phyloP scores from a whole-genome alignment of 805 yeast genomes.

The Candida vaughaniae region DNA sequence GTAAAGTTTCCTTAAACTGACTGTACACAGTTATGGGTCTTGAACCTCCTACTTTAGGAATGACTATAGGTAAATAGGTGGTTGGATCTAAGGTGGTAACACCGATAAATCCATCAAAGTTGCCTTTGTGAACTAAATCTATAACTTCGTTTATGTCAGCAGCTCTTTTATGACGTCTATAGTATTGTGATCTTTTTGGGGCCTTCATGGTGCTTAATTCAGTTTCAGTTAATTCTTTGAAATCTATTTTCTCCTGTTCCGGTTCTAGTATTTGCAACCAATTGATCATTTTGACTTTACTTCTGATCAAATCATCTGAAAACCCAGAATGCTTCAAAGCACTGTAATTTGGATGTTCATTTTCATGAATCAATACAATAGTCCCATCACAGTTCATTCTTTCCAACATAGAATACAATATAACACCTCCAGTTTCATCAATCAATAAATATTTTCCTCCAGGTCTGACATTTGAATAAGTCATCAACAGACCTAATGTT shows the following conservation, averaged over 20 bases:
- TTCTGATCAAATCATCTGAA: constrained; percentile 48
- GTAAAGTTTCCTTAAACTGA: constrained; percentile 75
- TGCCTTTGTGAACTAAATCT: constrained; percentile 47
- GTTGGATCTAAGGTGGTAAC: constrained; percentile 73
- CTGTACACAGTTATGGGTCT: constrained; percentile 82
- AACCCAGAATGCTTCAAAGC: constrained; percentile 67
- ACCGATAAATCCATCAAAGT: constrained; percentile 73
- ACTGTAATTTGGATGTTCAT: constrained; percentile 85
- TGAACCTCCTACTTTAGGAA: constrained; percentile 75
- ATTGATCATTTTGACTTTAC: constrained; percentile 67
- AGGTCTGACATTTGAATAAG: constrained; percentile 78
- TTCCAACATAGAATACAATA: constrained; percentile 82
- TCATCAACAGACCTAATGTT: constrained; percentile 72
- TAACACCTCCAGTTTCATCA: constrained; percentile 94
- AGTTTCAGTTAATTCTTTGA: constrained; percentile 48
- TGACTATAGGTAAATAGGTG: constrained; percentile 57
- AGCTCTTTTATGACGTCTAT: constrained; percentile 61
- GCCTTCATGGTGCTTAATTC: constrained; percentile 57
- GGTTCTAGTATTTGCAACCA: constrained; percentile 84
- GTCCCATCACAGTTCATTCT: constrained; percentile 79
- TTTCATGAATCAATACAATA: constrained; percentile 79
- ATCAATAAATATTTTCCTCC: constrained; percentile 86
- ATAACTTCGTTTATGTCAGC: constrained; percentile 49
- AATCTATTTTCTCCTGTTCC: constrained; percentile 50
- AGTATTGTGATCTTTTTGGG: constrained; percentile 62